phyloP scores from a whole-genome alignment of 2,329 filamentous ascomycete genomes.

The Colletotrichum chlorophyti region DNA sequence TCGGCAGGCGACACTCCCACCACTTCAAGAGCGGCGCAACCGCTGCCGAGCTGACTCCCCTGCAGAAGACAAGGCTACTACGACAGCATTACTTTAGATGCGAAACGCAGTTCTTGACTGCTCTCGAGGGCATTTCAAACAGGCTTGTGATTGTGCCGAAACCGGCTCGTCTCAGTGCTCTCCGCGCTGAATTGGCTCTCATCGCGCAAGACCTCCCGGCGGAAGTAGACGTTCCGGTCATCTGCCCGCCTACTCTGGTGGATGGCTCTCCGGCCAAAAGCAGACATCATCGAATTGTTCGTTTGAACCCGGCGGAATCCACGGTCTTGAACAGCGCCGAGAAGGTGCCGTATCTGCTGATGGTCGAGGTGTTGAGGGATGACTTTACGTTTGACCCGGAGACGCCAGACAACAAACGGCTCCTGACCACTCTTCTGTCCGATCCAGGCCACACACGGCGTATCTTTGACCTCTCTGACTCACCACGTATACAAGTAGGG shows the following conservation, averaged over 20 bases:
- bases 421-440: constrained; percentile 64
- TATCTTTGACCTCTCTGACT: constrained; percentile 73
- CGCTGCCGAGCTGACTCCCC: constrained; percentile 66
- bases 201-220: constrained; percentile 83
- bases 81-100: constrained; percentile 85
- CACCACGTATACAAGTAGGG: constrained; percentile 57
- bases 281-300: constrained; percentile 81
- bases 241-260: constrained; percentile 77
- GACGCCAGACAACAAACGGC: constrained; percentile 72
- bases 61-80: constrained; percentile 75
- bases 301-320: constrained; percentile 82
- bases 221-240: constrained; percentile 83
- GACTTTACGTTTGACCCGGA: constrained; percentile 85
- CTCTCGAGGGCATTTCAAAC: constrained; percentile 84
- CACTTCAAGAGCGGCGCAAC: constrained; percentile 62
- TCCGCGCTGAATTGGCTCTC: constrained; percentile 80
- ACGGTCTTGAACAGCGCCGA: constrained; percentile 88
- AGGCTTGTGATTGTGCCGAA: constrained; percentile 85
- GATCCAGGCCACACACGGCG: constrained; percentile 64
- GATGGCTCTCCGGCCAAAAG: constrained; percentile 78
- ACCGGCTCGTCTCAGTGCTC: constrained; percentile 78
- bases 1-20: constrained; percentile 67
- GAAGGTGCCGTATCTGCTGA: constrained; percentile 83
- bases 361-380: constrained; percentile 82
- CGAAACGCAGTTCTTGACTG: constrained; percentile 81